These are phyloP conservation scores for Penicillium sp. DNA, from an alignment of 2,329 filamentous ascomycete genomes.

Conservation along the genomic window DNA sequence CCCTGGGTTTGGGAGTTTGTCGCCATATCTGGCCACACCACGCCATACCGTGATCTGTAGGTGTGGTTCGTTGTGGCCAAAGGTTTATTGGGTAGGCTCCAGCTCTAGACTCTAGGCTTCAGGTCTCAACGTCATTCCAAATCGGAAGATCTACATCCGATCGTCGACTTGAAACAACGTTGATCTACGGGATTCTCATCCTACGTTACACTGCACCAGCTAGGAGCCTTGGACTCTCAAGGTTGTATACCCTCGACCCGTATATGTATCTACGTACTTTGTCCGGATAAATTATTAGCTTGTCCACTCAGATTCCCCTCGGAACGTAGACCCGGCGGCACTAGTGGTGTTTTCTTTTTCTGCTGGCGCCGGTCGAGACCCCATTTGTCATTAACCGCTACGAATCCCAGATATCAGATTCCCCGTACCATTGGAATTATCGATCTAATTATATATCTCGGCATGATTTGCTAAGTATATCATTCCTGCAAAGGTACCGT, in stretches of 20 bases:
- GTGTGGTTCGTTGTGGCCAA: not conserved
- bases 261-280: not conserved
- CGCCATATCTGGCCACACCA: not conserved
- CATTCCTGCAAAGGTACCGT: not conserved
- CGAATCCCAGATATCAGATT: not conserved
- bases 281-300: not conserved
- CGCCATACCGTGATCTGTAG: not conserved
- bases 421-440: not conserved
- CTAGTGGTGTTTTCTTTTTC: slow-evolving; percentile 6
- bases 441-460: not conserved
- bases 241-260: too few species aligned
- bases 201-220: not conserved
- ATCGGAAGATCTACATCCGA: not conserved
- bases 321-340: not conserved
- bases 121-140: not conserved
- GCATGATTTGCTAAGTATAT: not conserved
- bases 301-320: not conserved
- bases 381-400: slow-evolving; percentile 3
- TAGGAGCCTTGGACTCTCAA: not conserved
- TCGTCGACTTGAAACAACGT: not conserved
- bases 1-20: not conserved
- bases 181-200: not conserved
- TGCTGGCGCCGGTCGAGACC: not conserved
- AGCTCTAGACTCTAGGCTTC: not conserved
- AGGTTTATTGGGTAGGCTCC: not conserved